A percentile compares a stretch with the other conserved stretches of the same genome.
Conservation (phyloP, 129 eudicot genomes). For the Escallonia herrerae region DNA sequence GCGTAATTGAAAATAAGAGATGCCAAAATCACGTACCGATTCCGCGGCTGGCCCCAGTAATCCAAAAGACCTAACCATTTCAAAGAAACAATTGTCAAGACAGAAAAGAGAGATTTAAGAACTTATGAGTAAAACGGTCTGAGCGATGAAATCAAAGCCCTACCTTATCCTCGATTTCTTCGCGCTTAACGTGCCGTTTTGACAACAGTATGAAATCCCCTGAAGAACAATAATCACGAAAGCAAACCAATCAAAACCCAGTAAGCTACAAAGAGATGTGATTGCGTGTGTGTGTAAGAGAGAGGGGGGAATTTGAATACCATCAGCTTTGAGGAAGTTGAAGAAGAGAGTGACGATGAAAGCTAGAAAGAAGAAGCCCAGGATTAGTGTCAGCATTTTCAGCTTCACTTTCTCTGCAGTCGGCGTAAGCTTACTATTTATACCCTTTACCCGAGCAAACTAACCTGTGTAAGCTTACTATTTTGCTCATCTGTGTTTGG, state of each 20-base stretch:
- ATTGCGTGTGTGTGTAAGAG: not conserved
- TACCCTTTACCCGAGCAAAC: no score
- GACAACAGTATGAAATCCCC: conserved; percentile 81
- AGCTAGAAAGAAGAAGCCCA: conserved; percentile 20
- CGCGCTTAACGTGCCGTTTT: conserved; percentile 53
- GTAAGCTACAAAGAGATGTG: not conserved
- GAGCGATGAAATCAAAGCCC: not conserved
- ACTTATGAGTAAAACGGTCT: not conserved
- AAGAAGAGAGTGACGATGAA: conserved; percentile 17
- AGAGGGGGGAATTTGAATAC: conserved; percentile 17
- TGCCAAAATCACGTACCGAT: conserved; percentile 48
- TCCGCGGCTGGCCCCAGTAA: conserved; percentile 97
- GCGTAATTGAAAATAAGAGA: no score
- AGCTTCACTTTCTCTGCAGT: not conserved
- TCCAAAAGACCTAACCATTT: conserved; percentile 75
- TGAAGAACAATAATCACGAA: conserved; percentile 11
- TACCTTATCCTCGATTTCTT: conserved; percentile 77
- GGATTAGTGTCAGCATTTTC: conserved; percentile 31
- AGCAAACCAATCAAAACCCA: conserved; percentile 1
- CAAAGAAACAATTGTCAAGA: not conserved
- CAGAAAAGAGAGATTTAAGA: not conserved
- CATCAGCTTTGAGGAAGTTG: conserved; percentile 61
- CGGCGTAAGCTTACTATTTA: no score
- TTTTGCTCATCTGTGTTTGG: no score
- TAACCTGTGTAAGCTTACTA: no score